Conservation (phyloP, 2,329 filamentous ascomycete genomes). For the Phyllosticta capitalensis region DNA sequence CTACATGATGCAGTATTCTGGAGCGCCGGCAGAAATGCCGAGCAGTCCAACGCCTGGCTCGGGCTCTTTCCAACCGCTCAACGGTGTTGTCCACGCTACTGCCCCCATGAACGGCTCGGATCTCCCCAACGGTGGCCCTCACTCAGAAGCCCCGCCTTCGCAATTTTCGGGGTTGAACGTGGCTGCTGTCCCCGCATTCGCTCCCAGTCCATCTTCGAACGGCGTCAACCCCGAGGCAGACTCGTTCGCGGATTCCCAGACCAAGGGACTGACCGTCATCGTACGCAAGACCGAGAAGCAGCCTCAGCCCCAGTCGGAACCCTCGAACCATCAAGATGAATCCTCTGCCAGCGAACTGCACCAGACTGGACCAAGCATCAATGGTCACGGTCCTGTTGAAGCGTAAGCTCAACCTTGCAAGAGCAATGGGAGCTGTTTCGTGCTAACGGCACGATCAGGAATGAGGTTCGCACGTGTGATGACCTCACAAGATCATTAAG, state of each 20-base stretch:
- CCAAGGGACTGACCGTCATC: constrained; percentile 44
- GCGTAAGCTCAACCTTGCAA: constrained; percentile 20
- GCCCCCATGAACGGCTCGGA: constrained; percentile 7
- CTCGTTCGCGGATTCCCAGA: constrained; percentile 45
- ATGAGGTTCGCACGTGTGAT: constrained; percentile 11
- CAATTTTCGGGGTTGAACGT: constrained; percentile 10
- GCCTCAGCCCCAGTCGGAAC: background rate
- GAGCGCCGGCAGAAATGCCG: constrained; percentile 6
- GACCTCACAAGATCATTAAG: constrained; percentile 15
- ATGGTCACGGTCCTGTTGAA: constrained; percentile 24
- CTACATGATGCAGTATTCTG: constrained; percentile 17
- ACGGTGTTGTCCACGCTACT: constrained; percentile 3
- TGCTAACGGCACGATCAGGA: constrained; percentile 16
- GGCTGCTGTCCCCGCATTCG: constrained; percentile 7
- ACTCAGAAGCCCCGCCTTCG: background rate
- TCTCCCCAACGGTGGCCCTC: constrained; percentile 5
- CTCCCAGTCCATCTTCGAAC: constrained; percentile 20
- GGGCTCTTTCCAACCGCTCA: constrained; percentile 8
- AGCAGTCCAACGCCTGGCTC: background rate
- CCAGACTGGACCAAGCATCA: constrained; percentile 26
- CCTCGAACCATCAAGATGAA: constrained; percentile 24
- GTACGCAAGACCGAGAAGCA: constrained; percentile 34
- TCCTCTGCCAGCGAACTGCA: constrained; percentile 41
- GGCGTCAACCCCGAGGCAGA: constrained; percentile 26
- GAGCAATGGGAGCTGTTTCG: constrained; percentile 15